phyloP scores from a whole-genome alignment of 164 flowering plant genomes.

The Piper betle region DNA sequence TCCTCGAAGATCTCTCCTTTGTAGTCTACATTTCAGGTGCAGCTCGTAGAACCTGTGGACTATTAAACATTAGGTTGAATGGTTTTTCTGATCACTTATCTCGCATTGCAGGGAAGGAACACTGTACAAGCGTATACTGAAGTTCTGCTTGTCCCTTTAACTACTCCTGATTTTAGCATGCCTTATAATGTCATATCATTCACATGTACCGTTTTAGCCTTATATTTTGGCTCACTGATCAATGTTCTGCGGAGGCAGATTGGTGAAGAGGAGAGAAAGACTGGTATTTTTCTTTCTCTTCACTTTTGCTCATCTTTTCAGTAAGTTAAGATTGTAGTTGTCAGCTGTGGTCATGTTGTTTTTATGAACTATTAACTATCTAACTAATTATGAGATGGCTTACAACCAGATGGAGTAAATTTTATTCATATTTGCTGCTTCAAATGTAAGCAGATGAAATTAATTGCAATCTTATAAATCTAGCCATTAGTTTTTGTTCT shows the following conservation, averaged over 20 bases:
- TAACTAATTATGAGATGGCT: no score
- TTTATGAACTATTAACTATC: neutral
- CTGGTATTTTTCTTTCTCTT: constrained; percentile 6
- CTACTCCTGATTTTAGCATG: constrained; percentile 99
- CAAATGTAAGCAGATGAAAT: no score
- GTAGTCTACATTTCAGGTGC: constrained; percentile 62
- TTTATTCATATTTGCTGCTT: no score
- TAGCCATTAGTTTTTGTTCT: no score
- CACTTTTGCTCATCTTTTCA: neutral
- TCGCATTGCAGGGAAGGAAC: constrained; percentile 40
- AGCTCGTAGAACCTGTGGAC: neutral
- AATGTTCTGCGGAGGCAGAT: constrained; percentile 76
- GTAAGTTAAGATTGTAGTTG: neutral
- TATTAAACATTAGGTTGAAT: neutral
- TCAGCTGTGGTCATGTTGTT: neutral
- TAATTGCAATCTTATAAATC: no score
- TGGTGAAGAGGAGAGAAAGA: constrained; percentile 91
- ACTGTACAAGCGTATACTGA: constrained; percentile 69
- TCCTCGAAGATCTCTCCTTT: constrained; percentile 31
- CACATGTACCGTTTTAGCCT: constrained; percentile 89
- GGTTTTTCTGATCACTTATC: neutral
- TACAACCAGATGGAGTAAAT: no score
- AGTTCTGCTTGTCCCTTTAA: constrained; percentile 86
- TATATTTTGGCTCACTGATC: constrained; percentile 92
- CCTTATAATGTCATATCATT: constrained; percentile 94